Conservation (phyloP, 257 asterid species). For the Marsdenia floribunda region DNA sequence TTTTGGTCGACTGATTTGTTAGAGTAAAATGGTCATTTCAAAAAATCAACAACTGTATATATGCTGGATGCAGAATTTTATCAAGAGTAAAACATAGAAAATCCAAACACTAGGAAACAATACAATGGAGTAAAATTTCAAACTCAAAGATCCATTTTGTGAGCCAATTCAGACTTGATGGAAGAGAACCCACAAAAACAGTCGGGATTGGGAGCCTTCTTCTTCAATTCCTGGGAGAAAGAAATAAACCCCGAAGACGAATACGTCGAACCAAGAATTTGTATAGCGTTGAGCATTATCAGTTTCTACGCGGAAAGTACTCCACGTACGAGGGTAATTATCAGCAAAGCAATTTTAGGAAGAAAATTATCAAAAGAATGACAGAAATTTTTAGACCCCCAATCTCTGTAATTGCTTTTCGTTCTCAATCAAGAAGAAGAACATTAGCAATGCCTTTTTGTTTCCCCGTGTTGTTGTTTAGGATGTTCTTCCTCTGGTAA, state of each 20-base stretch:
- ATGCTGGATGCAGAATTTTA: neutral
- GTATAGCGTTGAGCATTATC: conserved; percentile 79
- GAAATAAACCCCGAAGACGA: conserved; percentile 46
- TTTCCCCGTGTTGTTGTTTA: too few species aligned
- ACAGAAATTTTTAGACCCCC: too few species aligned
- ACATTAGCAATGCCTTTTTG: too few species aligned
- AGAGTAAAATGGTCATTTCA: too few species aligned
- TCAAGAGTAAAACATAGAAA: neutral
- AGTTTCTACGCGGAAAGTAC: neutral
- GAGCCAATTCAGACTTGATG: neutral
- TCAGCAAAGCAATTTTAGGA: neutral
- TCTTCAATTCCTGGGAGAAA: conserved; percentile 45
- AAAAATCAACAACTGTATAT: neutral
- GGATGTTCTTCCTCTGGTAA: too few species aligned
- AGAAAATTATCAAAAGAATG: too few species aligned
- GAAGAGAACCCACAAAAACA: conserved; percentile 25
- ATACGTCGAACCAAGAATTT: conserved; percentile 70
- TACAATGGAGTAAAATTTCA: too few species aligned
- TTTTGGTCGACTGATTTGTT: too few species aligned
- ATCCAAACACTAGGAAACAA: neutral
- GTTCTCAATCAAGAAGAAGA: too few species aligned
- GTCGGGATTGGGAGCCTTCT: conserved; percentile 33
- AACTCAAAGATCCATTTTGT: too few species aligned
- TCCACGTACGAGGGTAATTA: neutral
- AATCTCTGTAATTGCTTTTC: too few species aligned